These are phyloP conservation scores for Aspergillus taichungensis DNA, from an alignment of 495 filamentous ascomycete species.

Conservation along the genomic window DNA sequence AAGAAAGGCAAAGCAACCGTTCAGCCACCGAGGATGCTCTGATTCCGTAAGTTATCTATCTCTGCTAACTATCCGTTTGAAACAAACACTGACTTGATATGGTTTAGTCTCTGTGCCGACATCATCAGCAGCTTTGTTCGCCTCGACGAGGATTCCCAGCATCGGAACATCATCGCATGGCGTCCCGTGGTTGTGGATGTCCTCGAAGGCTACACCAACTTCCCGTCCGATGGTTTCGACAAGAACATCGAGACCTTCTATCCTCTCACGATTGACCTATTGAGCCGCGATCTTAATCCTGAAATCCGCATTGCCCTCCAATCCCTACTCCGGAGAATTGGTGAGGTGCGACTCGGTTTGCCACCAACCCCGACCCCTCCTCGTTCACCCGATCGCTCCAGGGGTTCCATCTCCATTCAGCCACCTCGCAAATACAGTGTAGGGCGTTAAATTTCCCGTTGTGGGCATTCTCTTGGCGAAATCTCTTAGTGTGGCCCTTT, in stretches of 20 bases:
- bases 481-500: conserved; percentile 4
- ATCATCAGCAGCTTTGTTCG: conserved; percentile 75
- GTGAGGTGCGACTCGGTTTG: conserved; percentile 72
- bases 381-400: conserved; percentile 37
- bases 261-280: conserved; percentile 72
- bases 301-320: conserved; percentile 74
- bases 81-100: conserved; percentile 6
- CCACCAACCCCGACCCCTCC: conserved; percentile 19
- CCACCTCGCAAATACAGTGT: conserved; percentile 22
- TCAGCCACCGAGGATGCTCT: conserved; percentile 80
- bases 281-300: conserved; percentile 67
- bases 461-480: not conserved
- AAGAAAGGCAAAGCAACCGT: conserved; percentile 70
- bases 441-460: conserved; percentile 9
- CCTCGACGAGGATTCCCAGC: conserved; percentile 89
- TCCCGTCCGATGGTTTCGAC: conserved; percentile 73
- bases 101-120: conserved; percentile 67
- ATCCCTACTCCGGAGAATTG: conserved; percentile 65
- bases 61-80: not conserved
- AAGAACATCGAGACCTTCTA: conserved; percentile 77
- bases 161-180: conserved; percentile 94
- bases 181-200: conserved; percentile 95
- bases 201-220: conserved; percentile 87
- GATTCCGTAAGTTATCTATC: conserved; percentile 59
- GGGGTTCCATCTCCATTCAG: conserved; percentile 33